Evolutionary conservation across 768 basidiomycete species (phyloP).

Genomic region (Pilatotrama ljubarskyi): DNA sequence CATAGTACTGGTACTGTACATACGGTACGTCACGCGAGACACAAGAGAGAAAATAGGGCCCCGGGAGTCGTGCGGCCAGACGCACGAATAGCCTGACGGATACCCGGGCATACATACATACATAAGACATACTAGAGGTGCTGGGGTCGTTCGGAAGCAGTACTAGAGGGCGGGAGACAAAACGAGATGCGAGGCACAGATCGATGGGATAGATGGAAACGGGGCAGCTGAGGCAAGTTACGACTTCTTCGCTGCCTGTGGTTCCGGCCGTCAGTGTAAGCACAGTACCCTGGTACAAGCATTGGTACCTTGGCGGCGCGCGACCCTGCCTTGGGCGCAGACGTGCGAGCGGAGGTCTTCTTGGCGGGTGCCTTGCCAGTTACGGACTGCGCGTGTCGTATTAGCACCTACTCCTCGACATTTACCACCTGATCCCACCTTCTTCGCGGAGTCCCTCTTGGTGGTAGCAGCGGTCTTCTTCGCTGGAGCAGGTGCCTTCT

Average conservation of each 20-base stretch:
- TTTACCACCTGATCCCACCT: slow-evolving; percentile 40
- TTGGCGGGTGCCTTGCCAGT: slow-evolving; percentile 19
- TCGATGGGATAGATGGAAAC: not conserved
- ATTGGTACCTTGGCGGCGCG: slow-evolving; percentile 11
- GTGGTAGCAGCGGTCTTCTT: slow-evolving; percentile 40
- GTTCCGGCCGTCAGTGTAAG: not conserved
- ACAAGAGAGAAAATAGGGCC: not conserved
- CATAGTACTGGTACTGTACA: slow-evolving; percentile 11
- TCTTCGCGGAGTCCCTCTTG: slow-evolving; percentile 61
- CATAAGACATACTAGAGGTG: slow-evolving; percentile 13
- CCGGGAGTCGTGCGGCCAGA: not conserved
- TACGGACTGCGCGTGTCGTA: slow-evolving; percentile 7
- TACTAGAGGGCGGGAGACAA: not conserved
- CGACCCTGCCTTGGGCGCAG: slow-evolving; percentile 7
- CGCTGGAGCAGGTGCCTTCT: slow-evolving; percentile 41
- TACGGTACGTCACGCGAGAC: not conserved
- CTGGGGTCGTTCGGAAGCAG: not conserved
- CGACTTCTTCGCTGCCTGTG: slow-evolving; percentile 16
- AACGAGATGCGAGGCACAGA: slow-evolving; percentile 1
- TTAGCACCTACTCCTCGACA: not conserved
- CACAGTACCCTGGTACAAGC: not conserved
- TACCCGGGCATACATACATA: slow-evolving; percentile 14
- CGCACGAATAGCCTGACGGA: not conserved
- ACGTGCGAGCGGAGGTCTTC: slow-evolving; percentile 11
- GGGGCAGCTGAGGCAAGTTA: not conserved